Conservation (phyloP, 2,329 filamentous ascomycete genomes). For the Fusarium anguioides region DNA sequence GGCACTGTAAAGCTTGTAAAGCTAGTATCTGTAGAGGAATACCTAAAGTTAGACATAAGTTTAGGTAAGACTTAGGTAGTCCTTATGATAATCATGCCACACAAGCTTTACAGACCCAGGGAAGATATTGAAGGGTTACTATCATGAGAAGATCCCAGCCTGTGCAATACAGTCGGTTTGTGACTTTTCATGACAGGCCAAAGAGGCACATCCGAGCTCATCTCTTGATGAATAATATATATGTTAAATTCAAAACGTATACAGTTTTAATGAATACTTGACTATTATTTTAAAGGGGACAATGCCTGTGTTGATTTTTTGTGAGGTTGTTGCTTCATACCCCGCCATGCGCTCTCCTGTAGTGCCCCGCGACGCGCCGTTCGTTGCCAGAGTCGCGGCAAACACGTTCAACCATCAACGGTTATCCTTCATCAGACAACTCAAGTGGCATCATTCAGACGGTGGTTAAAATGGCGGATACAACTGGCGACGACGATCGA, state of each 20-base stretch:
- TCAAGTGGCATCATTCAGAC: background rate
- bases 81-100: too few species aligned
- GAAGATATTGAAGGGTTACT: background rate
- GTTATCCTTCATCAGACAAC: slow-evolving; percentile 2
- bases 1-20: too few species aligned
- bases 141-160: too few species aligned
- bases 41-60: too few species aligned
- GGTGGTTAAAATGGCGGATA: slow-evolving; percentile 48
- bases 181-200: background rate
- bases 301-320: background rate
- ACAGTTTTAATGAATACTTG: background rate
- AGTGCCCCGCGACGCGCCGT: slow-evolving; percentile 40
- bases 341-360: slow-evolving; percentile 12
- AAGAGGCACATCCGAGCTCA: background rate
- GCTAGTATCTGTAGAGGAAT: too few species aligned
- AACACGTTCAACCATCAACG: slow-evolving; percentile 10
- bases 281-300: background rate
- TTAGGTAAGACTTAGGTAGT: too few species aligned
- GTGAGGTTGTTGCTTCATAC: background rate
- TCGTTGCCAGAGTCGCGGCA: too few species aligned
- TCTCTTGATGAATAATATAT: background rate
- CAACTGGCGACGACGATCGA: slow-evolving; percentile 49
- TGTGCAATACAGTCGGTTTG: background rate
- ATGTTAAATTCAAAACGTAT: background rate
- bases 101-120: too few species aligned